Percentiles rank a stretch among this genome's conserved stretches.
These are phyloP conservation scores for Calcarisporium arbuscula DNA, from an alignment of 2,329 filamentous ascomycete species.

Conservation along the genomic window DNA sequence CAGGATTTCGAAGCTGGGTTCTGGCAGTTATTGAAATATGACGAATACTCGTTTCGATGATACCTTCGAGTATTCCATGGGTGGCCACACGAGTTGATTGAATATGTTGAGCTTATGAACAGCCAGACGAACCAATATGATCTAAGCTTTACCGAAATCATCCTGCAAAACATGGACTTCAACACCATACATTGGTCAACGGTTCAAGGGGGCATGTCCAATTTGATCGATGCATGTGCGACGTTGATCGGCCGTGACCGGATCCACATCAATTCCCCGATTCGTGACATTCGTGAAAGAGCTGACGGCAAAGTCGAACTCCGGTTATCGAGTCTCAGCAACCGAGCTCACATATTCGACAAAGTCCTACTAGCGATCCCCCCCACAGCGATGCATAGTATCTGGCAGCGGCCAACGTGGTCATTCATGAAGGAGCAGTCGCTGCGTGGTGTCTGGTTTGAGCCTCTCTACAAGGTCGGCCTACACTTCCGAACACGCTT, in stretches of 20 bases:
- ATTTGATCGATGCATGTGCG: conserved; percentile 1
- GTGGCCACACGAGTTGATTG: conserved; percentile 8
- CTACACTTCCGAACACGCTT: conserved; percentile 7
- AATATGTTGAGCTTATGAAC: conserved; percentile 8
- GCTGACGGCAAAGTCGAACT: conserved; percentile 1
- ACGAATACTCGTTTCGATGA: conserved; percentile 5
- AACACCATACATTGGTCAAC: conserved; percentile 6
- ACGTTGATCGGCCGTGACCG: conserved; percentile 1
- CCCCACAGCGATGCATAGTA: conserved; percentile 3
- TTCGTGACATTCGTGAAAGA: not conserved
- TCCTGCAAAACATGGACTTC: conserved; percentile 6
- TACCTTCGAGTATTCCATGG: conserved; percentile 4
- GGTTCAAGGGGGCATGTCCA: conserved; percentile 4
- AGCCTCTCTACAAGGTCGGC: conserved; percentile 8
- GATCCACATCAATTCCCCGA: conserved; percentile 2
- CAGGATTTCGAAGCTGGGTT: conserved; percentile 5
- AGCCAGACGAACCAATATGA: conserved; percentile 9
- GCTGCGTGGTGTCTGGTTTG: conserved; percentile 2
- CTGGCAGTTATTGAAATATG: conserved; percentile 3
- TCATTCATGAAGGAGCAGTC: conserved; percentile 7
- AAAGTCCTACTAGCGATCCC: conserved; percentile 3
- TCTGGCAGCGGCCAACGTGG: conserved; percentile 2
- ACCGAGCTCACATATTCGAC: conserved; percentile 1
- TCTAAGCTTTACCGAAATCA: conserved; percentile 7
- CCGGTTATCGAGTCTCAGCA: not conserved